Evolutionary conservation across 768 basidiomycete genomes (phyloP).

Genomic region (Boletus pseudopeckii): DNA sequence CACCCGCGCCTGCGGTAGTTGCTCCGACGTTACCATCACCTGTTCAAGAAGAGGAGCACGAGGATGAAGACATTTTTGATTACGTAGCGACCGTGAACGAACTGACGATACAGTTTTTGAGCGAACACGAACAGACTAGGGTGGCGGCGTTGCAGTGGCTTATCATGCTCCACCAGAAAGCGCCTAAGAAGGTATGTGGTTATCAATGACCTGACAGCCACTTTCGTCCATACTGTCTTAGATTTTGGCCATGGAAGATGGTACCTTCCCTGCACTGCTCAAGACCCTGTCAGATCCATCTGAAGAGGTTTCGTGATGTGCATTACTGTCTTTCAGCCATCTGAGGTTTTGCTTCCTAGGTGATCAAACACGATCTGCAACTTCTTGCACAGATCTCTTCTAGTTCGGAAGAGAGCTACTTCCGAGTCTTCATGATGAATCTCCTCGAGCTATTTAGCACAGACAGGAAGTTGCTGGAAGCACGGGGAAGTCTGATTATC

Average conservation of each 20-base stretch:
- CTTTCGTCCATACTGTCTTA: conserved; percentile 28
- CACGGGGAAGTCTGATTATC: conserved; percentile 92
- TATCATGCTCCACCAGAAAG: conserved; percentile 97
- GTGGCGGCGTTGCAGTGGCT: conserved; percentile 97
- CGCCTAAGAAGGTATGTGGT: conserved; percentile 78
- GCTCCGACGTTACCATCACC: conserved; percentile 30
- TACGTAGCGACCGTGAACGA: conserved; percentile 92
- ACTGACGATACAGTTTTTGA: conserved; percentile 89
- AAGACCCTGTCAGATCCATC: conserved; percentile 96
- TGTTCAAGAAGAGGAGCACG: conserved; percentile 36
- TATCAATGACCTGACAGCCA: background rate
- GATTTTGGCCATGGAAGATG: conserved; percentile 96
- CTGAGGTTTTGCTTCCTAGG: conserved; percentile 41
- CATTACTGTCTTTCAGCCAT: background rate
- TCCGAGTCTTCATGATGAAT: conserved; percentile 93
- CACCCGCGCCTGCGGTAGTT: conserved; percentile 31
- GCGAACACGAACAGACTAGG: conserved; percentile 94
- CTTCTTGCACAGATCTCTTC: conserved; percentile 96
- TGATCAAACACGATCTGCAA: conserved; percentile 95
- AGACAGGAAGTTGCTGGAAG: conserved; percentile 84
- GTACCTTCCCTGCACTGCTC: conserved; percentile 91
- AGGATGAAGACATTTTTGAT: conserved; percentile 78
- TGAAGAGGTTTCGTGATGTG: conserved; percentile 63
- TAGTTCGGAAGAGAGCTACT: conserved; percentile 92
- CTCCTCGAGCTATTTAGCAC: conserved; percentile 94